Conservation (phyloP, 192 early-diverging fungal genomes). For the Pilobolus umbonatus region DNA sequence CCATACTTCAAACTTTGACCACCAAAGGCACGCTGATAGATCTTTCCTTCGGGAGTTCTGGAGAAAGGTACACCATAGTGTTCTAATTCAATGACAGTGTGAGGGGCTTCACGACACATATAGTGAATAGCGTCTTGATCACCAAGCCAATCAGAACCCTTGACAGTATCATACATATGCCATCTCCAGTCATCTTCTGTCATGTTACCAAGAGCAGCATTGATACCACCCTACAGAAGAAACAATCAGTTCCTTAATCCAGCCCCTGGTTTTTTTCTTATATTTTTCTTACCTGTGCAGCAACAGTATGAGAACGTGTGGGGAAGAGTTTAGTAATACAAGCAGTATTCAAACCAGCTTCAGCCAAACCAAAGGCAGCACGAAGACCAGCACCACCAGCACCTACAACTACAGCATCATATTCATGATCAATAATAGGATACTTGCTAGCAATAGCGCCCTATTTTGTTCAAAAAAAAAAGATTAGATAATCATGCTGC, state of each 20-base stretch:
- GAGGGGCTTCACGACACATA: constrained; percentile 98
- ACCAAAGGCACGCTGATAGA: constrained; percentile 99
- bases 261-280: not conserved
- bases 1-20: constrained; percentile 95
- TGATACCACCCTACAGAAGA: constrained; percentile 95
- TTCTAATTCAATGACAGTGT: constrained; percentile 95
- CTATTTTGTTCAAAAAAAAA: constrained; percentile 21
- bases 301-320: constrained; percentile 97
- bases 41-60: constrained; percentile 93
- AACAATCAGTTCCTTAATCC: no score
- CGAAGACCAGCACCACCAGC: constrained; percentile 98
- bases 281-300: constrained; percentile 68
- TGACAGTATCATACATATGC: constrained; percentile 99
- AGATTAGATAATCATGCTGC: not conserved
- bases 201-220: constrained; percentile 99
- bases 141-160: constrained; percentile 98
- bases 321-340: constrained; percentile 99
- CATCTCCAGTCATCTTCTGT: constrained; percentile 99
- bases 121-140: constrained; percentile 99
- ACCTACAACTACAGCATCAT: constrained; percentile 97
- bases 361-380: constrained; percentile 94
- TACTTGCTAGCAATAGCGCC: constrained; percentile 69
- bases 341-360: constrained; percentile 92
- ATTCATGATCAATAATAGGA: constrained; percentile 96
- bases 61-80: constrained; percentile 99